Evolutionary conservation across 768 basidiomycete species (phyloP), one percentile per base, ranked within the genome.

Genomic region (Pleurotus platypus): DNA sequence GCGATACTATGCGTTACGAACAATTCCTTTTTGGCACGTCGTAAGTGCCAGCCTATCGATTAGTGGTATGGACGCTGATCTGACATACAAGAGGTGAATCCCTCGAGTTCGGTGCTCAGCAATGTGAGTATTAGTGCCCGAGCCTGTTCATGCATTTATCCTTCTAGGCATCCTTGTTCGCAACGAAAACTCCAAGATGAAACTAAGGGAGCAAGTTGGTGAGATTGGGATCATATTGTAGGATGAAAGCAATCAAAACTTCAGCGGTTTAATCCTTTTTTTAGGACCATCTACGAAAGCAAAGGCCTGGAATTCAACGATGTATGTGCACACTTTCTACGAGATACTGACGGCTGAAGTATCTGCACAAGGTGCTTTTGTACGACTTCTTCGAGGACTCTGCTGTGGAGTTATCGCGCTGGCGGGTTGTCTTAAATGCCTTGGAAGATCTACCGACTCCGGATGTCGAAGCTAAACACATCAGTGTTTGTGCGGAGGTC

Each of bases 351-450:
- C 26, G 38, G 18, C 46, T 26, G 26, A 57, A 37, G 16, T 20
- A 12, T 15, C 55, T 5, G 3, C 45, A 2, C 0, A 56, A 89
- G 87, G 87, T 91, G 3, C 72, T 91, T 2, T 63, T 90, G 9
- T 90, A 85, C 62, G 84, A 91, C 59, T 90, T 90, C 68, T 91
- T 90, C 61, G 77, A 81, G 22, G 85, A 87, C 61, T 90, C 89
- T 0, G 61, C 64, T 0, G 68, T 80, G 1, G 77, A 77, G 40
- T 57, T 66, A 1, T 67, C 79, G 0, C 83, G 83, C 47, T 90
- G 88, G 88, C 73, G 84, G 7, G 72, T 86, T 1, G 69, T 88
- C 3, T 63, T 85, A 3, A 80, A 82, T 49, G 72, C 67, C 1
- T 53, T 76, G 0, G 65, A 72, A 30, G 64, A 67, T 15, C 50